Evolutionary conservation across 2,329 filamentous ascomycete genomes (phyloP), one percentile per base, ranked within the genome.

Genomic region (Pyrenophora seminiperda): DNA sequence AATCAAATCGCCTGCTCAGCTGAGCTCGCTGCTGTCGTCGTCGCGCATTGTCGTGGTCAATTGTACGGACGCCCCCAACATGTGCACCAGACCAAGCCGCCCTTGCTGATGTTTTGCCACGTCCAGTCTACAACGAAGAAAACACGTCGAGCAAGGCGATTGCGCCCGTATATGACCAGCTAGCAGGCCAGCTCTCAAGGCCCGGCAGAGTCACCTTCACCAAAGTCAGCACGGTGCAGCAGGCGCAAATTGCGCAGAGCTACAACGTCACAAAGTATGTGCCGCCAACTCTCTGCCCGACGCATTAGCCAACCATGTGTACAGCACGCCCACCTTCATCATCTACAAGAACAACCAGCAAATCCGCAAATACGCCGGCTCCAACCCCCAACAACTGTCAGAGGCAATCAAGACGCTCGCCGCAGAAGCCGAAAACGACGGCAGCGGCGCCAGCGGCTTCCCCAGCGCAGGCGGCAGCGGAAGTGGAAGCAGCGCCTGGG

Each of bases 321-420:
- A 18, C 15, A 83, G 81, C 58, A 92, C 93, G 69, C 94, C 94
- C 7, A 96, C 92, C n/a, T 96, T 97, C 73, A 83, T 97, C 67
- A 82, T 97, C 67, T 79, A 79, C 78, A 87, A 88, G 63, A 82
- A 88, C 67, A 87, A 86, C 61, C 79, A 84, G 56, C 77, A 85
- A 48, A 81, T 84, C 38, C 82, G 88, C 43, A 87, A 84, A 64
- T 83, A 94, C 53, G 81, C 83, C 68, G 92, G 91, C 36, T 89
- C 89, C 40, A 84, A 96, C 70, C 81, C 84, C 11, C 75, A 79
- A 48, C 85, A 86, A 65, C 83, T 97, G 13, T 84, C 86, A 65
- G 79, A 83, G 32, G 82, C 88, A 13, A 81, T 96, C 50, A 82
- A 86, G 71, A 88, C 87, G 72, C 79, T 96, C 47, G 83, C 82